Evolutionary conservation across 108 stramenopile genomes (phyloP), one percentile per base, ranked within the genome.

Genomic region (Stephanodiscus triporus): DNA sequence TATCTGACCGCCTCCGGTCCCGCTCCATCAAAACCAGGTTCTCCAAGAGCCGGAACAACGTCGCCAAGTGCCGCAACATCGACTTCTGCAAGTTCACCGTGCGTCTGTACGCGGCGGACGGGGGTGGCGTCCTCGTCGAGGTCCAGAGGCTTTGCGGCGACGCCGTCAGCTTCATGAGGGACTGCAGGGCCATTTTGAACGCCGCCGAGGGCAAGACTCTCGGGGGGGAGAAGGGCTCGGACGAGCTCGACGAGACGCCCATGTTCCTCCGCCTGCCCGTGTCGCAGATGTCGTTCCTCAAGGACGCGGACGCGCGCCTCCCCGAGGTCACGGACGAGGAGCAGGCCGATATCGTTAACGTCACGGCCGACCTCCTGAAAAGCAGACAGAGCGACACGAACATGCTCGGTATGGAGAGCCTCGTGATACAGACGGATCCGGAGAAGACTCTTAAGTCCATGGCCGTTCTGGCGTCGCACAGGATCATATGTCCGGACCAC

Each of bases 31-130:
- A 86, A 50, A 77, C 89, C n/a, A 84, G 83, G 59, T 90, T 77
- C 55, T 82, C 81, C 64, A 63, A 72, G 51, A 73, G 65, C 13
- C 76, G 84, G 10, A 81, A 63, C 0, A 84, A 84, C 63, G 24
- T 78, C 11, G 91, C 87, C 48, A 89, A 87, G 58, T 93, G 91
- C 73, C 82, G 63, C 1, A 90, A 87, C 37, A 74, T 36, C 10
- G 86, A 89, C 56, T 87, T 75, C 66, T 87, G 89, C 54, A 83
- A 80, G 59, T 93, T 93, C 59, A 84, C 81, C 23, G 78, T 93
- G 53, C 78, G 88, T 13, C 78, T 93, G 11, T 93, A 76, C 76
- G 80, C 86, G 22, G 81, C 75, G 4, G 79, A 78, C 14, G 84
- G 76, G 30, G 77, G 70, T 26, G 82, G 76, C 10, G 83, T 88